phyloP scores from a whole-genome alignment of 2,329 filamentous ascomycete species.

The Aureobasidium leucospermi region DNA sequence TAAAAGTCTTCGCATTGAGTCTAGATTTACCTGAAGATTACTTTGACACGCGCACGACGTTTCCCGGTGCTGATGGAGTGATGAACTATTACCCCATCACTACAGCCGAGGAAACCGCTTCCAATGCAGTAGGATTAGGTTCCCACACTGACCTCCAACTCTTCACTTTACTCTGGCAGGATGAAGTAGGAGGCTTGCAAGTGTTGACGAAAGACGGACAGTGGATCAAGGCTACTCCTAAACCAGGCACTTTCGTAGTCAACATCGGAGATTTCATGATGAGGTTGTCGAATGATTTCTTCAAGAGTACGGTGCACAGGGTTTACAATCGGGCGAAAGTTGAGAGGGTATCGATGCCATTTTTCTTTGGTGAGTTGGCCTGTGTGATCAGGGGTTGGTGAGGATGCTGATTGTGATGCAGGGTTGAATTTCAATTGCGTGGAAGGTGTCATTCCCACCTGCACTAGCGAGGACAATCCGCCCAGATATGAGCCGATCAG shows the following conservation, averaged over 20 bases:
- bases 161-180: slow-evolving; percentile 39
- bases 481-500: slow-evolving; percentile 39
- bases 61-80: slow-evolving; percentile 26
- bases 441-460: slow-evolving; percentile 43
- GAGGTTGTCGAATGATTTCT: slow-evolving; percentile 43
- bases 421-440: slow-evolving; percentile 27
- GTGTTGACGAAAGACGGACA: slow-evolving; percentile 31
- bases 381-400: too few species aligned
- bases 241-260: slow-evolving; percentile 39
- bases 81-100: slow-evolving; percentile 6
- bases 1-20: slow-evolving; percentile 35
- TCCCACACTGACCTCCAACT: slow-evolving; percentile 39
- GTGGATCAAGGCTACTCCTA: slow-evolving; percentile 39
- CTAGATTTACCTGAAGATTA: slow-evolving; percentile 34
- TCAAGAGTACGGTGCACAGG: slow-evolving; percentile 48
- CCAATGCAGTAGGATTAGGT: slow-evolving; percentile 23
- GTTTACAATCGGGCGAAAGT: slow-evolving; percentile 46
- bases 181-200: slow-evolving; percentile 34
- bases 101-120: background rate
- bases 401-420: slow-evolving; percentile 46
- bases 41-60: slow-evolving; percentile 28
- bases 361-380: slow-evolving; percentile 47
- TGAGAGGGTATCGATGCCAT: slow-evolving; percentile 49
- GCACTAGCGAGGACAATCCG: slow-evolving; percentile 39
- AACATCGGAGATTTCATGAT: slow-evolving; percentile 37